Evolutionary conservation across 192 early-diverging fungal genomes (phyloP).

Genomic region (Entophlyctis luteolus): DNA sequence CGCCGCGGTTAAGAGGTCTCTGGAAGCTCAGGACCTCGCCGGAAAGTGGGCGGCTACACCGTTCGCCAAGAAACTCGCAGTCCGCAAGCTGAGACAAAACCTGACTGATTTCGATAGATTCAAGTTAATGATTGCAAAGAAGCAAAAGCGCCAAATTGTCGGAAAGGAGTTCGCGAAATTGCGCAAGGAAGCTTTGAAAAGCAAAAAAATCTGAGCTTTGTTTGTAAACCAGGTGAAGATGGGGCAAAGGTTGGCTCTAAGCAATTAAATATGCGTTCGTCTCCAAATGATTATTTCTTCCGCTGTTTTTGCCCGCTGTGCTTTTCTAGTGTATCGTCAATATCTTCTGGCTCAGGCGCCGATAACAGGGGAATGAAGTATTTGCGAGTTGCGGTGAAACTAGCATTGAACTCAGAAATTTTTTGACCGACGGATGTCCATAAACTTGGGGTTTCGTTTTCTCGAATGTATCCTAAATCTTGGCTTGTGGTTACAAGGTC

Average conservation of each 20-base stretch:
- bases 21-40: conserved; percentile 80
- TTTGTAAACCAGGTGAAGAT: conserved; percentile 9
- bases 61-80: conserved; percentile 95
- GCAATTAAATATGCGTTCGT: not conserved
- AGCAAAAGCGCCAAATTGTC: conserved; percentile 64
- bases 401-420: not conserved
- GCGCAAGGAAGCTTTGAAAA: conserved; percentile 30
- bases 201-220: no score
- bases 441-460: not conserved
- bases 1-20: conserved; percentile 68
- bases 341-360: not conserved
- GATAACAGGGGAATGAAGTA: conserved; percentile 8
- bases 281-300: not conserved
- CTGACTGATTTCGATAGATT: conserved; percentile 96
- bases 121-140: conserved; percentile 93
- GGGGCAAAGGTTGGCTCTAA: no score
- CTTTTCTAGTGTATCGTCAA: not conserved
- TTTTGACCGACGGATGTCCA: not conserved
- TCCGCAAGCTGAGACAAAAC: conserved; percentile 70
- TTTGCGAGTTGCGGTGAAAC: not conserved
- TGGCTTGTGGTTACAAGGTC: not conserved
- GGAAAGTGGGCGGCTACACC: conserved; percentile 81
- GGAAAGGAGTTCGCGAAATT: conserved; percentile 46
- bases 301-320: not conserved
- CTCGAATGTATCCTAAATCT: conserved; percentile 14